Percentiles rank a stretch among this genome's conserved stretches.
Conservation (phyloP, 2,329 filamentous ascomycete genomes). For the Paecilomyces niveus region DNA sequence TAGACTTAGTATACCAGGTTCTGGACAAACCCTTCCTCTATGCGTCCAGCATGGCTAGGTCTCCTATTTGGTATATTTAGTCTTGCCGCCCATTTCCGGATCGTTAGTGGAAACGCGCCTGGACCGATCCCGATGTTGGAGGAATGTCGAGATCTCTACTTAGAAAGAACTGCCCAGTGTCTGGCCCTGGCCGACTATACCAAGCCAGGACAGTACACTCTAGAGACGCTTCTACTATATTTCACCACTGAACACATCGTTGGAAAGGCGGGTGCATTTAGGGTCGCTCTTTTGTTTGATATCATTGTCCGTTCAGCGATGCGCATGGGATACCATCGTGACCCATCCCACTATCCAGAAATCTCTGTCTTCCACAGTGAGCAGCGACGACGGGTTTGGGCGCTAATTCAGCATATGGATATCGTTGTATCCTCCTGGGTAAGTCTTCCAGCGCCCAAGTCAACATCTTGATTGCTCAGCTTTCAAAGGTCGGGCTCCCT, state of each 20-base stretch:
- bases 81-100: not conserved
- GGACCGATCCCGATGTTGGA: not conserved
- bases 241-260: constrained; percentile 2
- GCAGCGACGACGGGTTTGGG: constrained; percentile 27
- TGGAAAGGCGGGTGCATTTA: constrained; percentile 16
- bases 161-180: constrained; percentile 4
- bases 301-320: constrained; percentile 20
- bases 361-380: constrained; percentile 28
- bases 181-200: constrained; percentile 6
- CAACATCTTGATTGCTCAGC: not conserved
- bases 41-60: constrained; percentile 3
- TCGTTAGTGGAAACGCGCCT: not conserved
- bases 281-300: constrained; percentile 17
- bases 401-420: constrained; percentile 28
- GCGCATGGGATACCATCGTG: constrained; percentile 38
- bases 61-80: constrained; percentile 4
- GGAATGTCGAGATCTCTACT: constrained; percentile 1
- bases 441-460: not conserved
- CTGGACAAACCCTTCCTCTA: constrained; percentile 3
- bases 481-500: constrained; percentile 26
- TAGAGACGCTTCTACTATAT: constrained; percentile 3
- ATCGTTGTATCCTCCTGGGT: constrained; percentile 25
- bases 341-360: constrained; percentile 27
- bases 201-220: constrained; percentile 4
- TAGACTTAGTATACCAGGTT: constrained; percentile 4